phyloP scores from a whole-genome alignment of 2,329 filamentous ascomycete genomes.

The Bretziella fagacearum region DNA sequence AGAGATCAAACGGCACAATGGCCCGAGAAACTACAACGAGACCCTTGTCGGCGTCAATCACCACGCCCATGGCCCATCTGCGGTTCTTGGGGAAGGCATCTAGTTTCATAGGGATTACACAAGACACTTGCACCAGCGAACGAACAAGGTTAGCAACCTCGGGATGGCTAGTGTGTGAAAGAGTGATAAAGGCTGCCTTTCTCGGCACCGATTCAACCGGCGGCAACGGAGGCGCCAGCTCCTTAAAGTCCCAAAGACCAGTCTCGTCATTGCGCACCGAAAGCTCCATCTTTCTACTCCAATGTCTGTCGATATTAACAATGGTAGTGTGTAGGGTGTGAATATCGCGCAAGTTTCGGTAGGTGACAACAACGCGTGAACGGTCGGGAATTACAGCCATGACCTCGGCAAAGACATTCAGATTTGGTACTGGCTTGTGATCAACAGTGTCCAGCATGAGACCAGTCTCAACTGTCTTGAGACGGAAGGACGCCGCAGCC shows the following conservation, averaged over 20 bases:
- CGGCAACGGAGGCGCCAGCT: constrained; percentile 66
- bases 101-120: constrained; percentile 85
- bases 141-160: constrained; percentile 85
- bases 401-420: constrained; percentile 78
- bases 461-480: constrained; percentile 77
- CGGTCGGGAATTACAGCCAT: constrained; percentile 72
- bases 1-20: constrained; percentile 89
- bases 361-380: constrained; percentile 79
- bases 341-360: constrained; percentile 86
- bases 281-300: constrained; percentile 87
- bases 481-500: constrained; percentile 82
- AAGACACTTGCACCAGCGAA: constrained; percentile 86
- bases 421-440: constrained; percentile 74
- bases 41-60: constrained; percentile 94
- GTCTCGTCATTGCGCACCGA: constrained; percentile 78
- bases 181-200: constrained; percentile 78
- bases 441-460: constrained; percentile 91
- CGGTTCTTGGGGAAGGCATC: constrained; percentile 94
- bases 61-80: constrained; percentile 87
- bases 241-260: constrained; percentile 86
- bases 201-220: constrained; percentile 53
- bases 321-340: constrained; percentile 91
- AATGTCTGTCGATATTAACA: constrained; percentile 84
- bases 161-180: constrained; percentile 74
- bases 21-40: constrained; percentile 87